Base-by-base conservation (phyloP, 257 asterid genomes). In the Solanum rostratum region DNA sequence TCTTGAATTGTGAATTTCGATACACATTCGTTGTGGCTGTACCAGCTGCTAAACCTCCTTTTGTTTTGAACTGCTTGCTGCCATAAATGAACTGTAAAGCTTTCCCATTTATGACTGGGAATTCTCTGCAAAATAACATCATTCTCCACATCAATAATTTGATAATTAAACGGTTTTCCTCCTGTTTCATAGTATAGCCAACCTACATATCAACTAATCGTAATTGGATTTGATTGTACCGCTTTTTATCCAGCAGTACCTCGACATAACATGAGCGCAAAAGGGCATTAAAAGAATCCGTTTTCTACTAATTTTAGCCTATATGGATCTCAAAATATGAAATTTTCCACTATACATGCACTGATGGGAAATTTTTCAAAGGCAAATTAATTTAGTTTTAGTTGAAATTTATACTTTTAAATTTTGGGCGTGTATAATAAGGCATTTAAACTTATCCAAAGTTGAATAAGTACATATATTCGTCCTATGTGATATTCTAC, bases 41-140 rank as follows among this genome's bases (percentile, higher is more conserved):
- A 69, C 98, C 98, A 3, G 99, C 99, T 0, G 95, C 90, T 55
- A 96, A 89, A 60, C 99, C 99, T 8, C 99, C 99, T 85, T 96
- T 95, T 2, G 99, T 96, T 65, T 93, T 91, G 91, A 95, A 92
- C 78, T 95, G 98, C 80, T 89, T 95, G 92, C 99, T 95, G 43
- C 98, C 86, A 59, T 96, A 96, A 29, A 96, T 95, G 92, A 96
- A 91, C 86, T 95, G 98, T 83, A 96, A 88, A 16, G 96, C 97
- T 89, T 93, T 96, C 46, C 98, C 98, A 15, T 92, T 86, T 55
- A 88, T 89, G 12, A 94, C 85, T 1, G 97, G 97, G 84, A 91
- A 95, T 81, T 93, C 97, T 85, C 98, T 95, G 89, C 86, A 90
- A 63, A 46, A 46, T 74, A 24, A 22, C 80, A 73, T 43, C 30